Conservation (phyloP, 2,329 filamentous ascomycete species). For the Sarocladium strictum region DNA sequence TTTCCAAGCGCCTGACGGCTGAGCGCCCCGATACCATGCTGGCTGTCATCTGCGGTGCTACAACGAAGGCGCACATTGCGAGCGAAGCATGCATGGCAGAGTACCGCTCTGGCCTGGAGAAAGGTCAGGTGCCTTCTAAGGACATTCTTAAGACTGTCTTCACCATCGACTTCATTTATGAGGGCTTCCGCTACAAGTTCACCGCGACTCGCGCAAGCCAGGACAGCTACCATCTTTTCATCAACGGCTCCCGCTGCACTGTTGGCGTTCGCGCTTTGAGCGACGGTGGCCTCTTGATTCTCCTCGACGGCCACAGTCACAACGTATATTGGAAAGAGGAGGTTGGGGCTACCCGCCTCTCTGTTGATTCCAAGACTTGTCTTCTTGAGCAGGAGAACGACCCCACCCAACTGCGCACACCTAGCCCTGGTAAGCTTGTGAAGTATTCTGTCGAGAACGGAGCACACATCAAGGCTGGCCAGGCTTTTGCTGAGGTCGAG, state of each 20-base stretch:
- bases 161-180: conserved; percentile 97
- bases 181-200: conserved; percentile 95
- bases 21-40: conserved; percentile 91
- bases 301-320: conserved; percentile 89
- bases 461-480: conserved; percentile 83
- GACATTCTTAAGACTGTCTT: conserved; percentile 97
- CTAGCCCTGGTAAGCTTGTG: conserved; percentile 94
- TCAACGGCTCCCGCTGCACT: conserved; percentile 95
- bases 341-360: conserved; percentile 88
- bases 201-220: conserved; percentile 87
- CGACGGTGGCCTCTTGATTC: conserved; percentile 86
- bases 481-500: conserved; percentile 94
- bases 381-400: conserved; percentile 98
- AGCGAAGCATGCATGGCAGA: conserved; percentile 84
- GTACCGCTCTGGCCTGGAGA: conserved; percentile 84
- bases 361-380: conserved; percentile 97
- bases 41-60: conserved; percentile 91
- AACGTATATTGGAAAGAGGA: conserved; percentile 99
- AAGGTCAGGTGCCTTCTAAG: conserved; percentile 94
- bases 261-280: conserved; percentile 89
- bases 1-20: conserved; percentile 93
- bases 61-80: conserved; percentile 91
- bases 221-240: conserved; percentile 96
- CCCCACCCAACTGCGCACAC: conserved; percentile 90
- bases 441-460: conserved; percentile 97